Base-by-base conservation (phyloP, 2,329 filamentous ascomycete species). In the Diaporthe citriasiana region DNA sequence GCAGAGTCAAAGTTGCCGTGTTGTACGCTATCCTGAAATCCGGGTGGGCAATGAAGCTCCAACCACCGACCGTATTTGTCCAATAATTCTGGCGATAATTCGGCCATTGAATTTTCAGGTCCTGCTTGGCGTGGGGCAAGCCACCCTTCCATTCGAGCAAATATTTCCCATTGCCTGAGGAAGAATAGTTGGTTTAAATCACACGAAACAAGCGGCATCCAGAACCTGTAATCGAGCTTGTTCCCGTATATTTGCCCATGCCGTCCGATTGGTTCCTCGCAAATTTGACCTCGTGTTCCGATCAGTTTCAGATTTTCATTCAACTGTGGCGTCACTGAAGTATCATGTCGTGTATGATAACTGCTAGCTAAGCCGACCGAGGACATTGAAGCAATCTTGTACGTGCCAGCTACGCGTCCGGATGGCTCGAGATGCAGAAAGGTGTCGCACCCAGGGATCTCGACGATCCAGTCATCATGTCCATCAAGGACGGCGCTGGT, bases 171-270 rank as follows among this genome's bases (percentile, higher is more conserved):
- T 1, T 9, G 42, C 13, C 19, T 25, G 13, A 66, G 60, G 5
- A 66, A 66, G 7, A 35, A 45, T 7, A 66, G 42, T 9, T 50
- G 42, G 2, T 66, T 19, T 35, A 25, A 17, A 6, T 12, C 4
- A 10, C 27, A 50, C 4, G 60, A 66, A 30, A 66, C 15, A 12
- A 66, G 60, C 12, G 60, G 42, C 60, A 66, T 66, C 60, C 60
- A 66, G 30, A 35, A 2, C 38, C 27, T 50, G 30, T 66, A 51
- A 30, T 66, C 19, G 19, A 6, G n/a, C n/a, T n/a, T n/a, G n/a
- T n/a, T n/a, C n/a, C n/a, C n/a, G n/a, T n/a, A n/a, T n/a, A n/a
- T n/a, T n/a, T n/a, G n/a, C n/a, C n/a, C n/a, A n/a, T n/a, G n/a
- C n/a, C n/a, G n/a, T n/a, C n/a, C n/a, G n/a, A n/a, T n/a, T n/a